A percentile compares a stretch with the other conserved stretches of the same genome.
phyloP scores from a whole-genome alignment of 768 basidiomycete genomes.

The Boletus sp. region DNA sequence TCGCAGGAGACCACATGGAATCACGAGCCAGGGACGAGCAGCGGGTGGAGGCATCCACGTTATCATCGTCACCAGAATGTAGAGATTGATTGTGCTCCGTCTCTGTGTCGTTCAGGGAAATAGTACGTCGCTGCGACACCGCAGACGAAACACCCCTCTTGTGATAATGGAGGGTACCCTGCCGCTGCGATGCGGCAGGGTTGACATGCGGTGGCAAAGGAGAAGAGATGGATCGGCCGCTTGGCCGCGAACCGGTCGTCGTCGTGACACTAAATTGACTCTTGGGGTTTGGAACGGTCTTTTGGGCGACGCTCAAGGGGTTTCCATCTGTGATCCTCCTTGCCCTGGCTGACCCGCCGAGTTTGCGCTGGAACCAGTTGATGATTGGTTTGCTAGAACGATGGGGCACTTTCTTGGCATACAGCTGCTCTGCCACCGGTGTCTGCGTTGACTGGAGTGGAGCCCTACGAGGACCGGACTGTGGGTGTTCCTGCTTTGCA shows the following conservation, averaged over 20 bases:
- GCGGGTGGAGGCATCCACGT: slow-evolving; percentile 47
- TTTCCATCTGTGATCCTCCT: slow-evolving; percentile 46
- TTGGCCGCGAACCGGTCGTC: slow-evolving; percentile 18
- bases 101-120: slow-evolving; percentile 64
- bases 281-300: slow-evolving; percentile 14
- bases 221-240: slow-evolving; percentile 31
- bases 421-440: slow-evolving; percentile 33
- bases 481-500: slow-evolving; percentile 17
- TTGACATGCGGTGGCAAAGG: slow-evolving; percentile 22
- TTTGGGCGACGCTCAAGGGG: slow-evolving; percentile 12
- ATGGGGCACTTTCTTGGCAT: slow-evolving; percentile 60
- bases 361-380: slow-evolving; percentile 87
- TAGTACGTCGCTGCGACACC: slow-evolving; percentile 48
- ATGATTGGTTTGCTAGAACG: slow-evolving; percentile 83
- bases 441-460: slow-evolving; percentile 23
- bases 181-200: slow-evolving; percentile 26
- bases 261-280: slow-evolving; percentile 11
- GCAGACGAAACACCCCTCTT: slow-evolving; percentile 22
- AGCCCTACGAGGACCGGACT: slow-evolving; percentile 17
- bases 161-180: slow-evolving; percentile 15
- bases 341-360: slow-evolving; percentile 63
- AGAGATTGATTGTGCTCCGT: slow-evolving; percentile 40
- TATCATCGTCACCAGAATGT: slow-evolving; percentile 37
- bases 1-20: slow-evolving; percentile 78
- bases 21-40: slow-evolving; percentile 65